These are phyloP conservation scores for Acorus gramineus DNA, from an alignment of 106 monocot genomes.

Conservation along the genomic window DNA sequence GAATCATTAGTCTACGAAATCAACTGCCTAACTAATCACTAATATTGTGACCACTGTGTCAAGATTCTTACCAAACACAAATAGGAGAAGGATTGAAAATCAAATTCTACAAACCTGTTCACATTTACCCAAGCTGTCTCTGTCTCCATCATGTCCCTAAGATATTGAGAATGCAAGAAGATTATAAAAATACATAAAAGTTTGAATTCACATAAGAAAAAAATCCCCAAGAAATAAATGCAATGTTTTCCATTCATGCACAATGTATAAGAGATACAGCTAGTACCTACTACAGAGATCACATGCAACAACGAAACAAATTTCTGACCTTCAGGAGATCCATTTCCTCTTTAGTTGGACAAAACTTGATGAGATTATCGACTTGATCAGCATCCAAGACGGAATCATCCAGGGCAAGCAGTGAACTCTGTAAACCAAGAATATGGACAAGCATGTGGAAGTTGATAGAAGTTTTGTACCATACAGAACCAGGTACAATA, in stretches of 20 bases:
- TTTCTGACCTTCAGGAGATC: constrained; percentile 68
- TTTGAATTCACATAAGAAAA: background rate
- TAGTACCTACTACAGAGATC: no score
- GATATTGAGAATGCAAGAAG: background rate
- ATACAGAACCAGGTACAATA: background rate
- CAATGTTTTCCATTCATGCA: no score
- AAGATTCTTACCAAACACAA: background rate
- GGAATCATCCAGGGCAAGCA: constrained; percentile 87
- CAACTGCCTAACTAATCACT: no score
- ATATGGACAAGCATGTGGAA: background rate
- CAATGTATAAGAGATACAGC: no score
- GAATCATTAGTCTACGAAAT: no score
- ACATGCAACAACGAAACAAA: background rate
- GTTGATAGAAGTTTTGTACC: background rate
- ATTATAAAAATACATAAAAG: background rate
- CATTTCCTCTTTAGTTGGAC: constrained; percentile 92
- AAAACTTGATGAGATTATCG: constrained; percentile 93
- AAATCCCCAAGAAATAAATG: no score
- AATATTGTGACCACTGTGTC: no score
- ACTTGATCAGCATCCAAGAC: constrained; percentile 84
- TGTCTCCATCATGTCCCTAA: constrained; percentile 72
- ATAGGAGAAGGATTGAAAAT: background rate
- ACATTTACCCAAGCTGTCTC: constrained; percentile 85
- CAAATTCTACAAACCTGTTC: constrained; percentile 59
- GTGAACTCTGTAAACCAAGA: constrained; percentile 44